phyloP scores from a whole-genome alignment of 495 filamentous ascomycete genomes.

The Thozetella sp. region DNA sequence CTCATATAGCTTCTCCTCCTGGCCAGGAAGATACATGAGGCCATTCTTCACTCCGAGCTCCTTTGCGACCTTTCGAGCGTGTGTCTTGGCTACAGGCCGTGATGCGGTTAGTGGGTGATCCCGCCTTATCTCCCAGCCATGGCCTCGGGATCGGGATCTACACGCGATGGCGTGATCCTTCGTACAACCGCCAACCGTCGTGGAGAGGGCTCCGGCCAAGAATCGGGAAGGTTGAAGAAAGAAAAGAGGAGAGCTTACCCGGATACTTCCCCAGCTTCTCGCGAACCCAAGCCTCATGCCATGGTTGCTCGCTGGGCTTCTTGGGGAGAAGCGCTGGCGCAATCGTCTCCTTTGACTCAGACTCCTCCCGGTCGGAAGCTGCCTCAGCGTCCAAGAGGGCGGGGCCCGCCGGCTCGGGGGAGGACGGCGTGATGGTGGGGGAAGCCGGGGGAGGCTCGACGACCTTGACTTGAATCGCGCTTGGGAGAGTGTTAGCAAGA shows the following conservation, averaged over 20 bases:
- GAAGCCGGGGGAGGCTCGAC: not conserved
- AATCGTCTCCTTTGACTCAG: not conserved
- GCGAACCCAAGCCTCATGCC: constrained; percentile 12
- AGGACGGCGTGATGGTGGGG: not conserved
- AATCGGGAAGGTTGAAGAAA: not conserved
- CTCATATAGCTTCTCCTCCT: constrained; percentile 48
- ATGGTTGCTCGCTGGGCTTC: constrained; percentile 1
- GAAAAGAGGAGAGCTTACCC: constrained; percentile 10
- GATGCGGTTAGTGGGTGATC: not conserved
- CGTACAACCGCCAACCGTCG: constrained; percentile 13
- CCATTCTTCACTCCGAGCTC: constrained; percentile 64
- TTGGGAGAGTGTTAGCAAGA: not conserved
- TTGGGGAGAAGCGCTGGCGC: not conserved
- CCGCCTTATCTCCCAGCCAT: no score
- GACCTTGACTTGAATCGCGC: not conserved
- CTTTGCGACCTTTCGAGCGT: constrained; percentile 72
- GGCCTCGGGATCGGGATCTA: no score
- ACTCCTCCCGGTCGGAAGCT: not conserved
- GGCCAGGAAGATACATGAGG: constrained; percentile 62
- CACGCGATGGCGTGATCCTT: no score
- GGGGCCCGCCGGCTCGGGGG: not conserved
- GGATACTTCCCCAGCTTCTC: constrained; percentile 25
- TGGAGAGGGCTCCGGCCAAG: not conserved
- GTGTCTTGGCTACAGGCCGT: constrained; percentile 66
- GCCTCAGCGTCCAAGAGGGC: not conserved